phyloP scores from a whole-genome alignment of 106 monocot species.

The Platanthera zijinensis region DNA sequence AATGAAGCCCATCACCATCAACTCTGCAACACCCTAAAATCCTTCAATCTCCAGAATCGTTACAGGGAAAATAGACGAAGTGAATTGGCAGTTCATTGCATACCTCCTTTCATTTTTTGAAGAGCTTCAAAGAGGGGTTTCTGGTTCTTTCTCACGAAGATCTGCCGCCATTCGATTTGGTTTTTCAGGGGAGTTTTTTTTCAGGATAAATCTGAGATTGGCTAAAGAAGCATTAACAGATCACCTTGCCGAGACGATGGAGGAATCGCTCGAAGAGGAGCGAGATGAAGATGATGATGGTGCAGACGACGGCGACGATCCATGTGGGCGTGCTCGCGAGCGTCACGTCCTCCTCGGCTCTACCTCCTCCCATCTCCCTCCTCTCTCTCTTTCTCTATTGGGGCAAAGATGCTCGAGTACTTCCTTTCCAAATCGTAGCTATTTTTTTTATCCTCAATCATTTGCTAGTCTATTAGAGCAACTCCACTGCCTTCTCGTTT shows the following conservation, averaged over 20 bases:
- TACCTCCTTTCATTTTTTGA: conserved; percentile 10
- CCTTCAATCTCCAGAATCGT: not conserved
- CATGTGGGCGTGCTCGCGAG: conserved; percentile 38
- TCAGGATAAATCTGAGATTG: no score
- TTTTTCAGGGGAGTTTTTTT: no score
- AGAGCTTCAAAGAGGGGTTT: not conserved
- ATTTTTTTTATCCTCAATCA: no score
- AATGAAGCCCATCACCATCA: conserved; percentile 89
- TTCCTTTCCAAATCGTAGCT: no score
- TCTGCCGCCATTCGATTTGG: no score
- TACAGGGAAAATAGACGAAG: not conserved
- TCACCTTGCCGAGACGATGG: conserved; percentile 35
- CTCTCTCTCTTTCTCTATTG: no score
- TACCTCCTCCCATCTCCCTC: not conserved
- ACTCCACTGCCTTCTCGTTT: no score
- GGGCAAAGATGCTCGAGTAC: no score
- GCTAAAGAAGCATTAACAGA: not conserved
- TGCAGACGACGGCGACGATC: conserved; percentile 30
- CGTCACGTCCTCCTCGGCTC: not conserved
- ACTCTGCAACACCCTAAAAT: conserved; percentile 28
- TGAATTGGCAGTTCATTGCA: not conserved
- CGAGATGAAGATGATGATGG: conserved; percentile 30
- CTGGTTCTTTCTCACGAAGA: not conserved
- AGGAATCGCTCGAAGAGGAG: conserved; percentile 25
- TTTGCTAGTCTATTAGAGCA: no score